Base-by-base conservation (phyloP, 768 basidiomycete species). In the Neoboletus brunneissimus region DNA sequence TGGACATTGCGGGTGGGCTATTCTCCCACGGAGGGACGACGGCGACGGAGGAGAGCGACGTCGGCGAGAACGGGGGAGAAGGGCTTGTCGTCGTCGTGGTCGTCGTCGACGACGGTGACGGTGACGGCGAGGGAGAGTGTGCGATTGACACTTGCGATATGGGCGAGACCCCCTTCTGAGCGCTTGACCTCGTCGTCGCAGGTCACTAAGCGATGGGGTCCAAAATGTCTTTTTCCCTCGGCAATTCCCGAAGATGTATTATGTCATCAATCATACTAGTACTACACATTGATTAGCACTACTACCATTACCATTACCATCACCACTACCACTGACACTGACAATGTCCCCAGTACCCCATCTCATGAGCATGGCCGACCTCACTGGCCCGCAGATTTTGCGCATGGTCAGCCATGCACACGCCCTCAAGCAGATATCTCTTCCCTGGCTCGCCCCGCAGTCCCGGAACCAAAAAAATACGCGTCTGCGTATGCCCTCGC, bases 341-440 rank as follows among this genome's bases (percentile, higher is more conserved):
- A 41, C 34, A 2, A 72, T 72, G 71, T 53, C 65, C 16, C 65
- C 63, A 9, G 70, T 77, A 51, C 91, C 89, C 0, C 91, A 91
- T 71, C 78, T 97, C 2, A 82, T 95, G 81, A 90, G 91, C 10
- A 79, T 97, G 62, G 96, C 94, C 4, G 95, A 98, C 76, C 82
- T 98, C 20, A 80, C 81, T 34, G 85, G 81, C 15, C 78, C 80
- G 2, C 89, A 96, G 67, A 91, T 98, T 40, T 67, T 77, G 46
- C 79, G 80, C 2, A 67, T 93, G 34, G 70, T 98, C 37, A 64
- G 68, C 2, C 85, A 89, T 67, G 84, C 95, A 0, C 75, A 83
- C 62, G 59, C 74, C 22, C 80, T 91, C 58, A 92, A 92, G 62
- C 77, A 78, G 20, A 67, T 75, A 6, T 82, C 88, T 10, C 60